Percentiles rank a stretch among this genome's conserved stretches.
These are phyloP conservation scores for Trypanosoma brucei DNA, from an alignment of 208 protist species.

Conservation along the genomic window DNA sequence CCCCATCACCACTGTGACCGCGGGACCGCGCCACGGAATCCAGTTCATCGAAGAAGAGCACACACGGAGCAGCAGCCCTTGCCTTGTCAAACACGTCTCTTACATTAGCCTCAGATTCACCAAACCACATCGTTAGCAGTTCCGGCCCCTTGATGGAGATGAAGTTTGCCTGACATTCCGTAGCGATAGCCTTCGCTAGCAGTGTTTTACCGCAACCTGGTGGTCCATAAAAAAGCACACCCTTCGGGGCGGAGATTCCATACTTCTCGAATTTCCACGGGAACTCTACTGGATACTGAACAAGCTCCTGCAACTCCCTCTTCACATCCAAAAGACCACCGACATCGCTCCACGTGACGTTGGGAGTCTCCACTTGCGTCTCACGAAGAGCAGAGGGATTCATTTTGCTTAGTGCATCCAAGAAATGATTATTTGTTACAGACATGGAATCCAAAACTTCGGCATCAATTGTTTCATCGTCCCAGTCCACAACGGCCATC, in stretches of 20 bases:
- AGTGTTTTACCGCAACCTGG: constrained; percentile 99
- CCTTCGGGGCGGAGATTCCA: constrained; percentile 98
- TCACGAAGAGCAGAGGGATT: constrained; percentile 99
- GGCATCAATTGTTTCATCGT: constrained; percentile 99
- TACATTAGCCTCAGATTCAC: constrained; percentile 99
- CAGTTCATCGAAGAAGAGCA: constrained; percentile 99
- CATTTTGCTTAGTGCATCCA: constrained; percentile 91
- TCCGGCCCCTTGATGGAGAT: constrained; percentile 99
- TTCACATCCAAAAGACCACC: constrained; percentile 99
- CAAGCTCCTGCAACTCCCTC: constrained; percentile 98
- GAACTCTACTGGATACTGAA: constrained; percentile 99
- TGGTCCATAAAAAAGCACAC: constrained; percentile 98
- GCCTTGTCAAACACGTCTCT: constrained; percentile 99
- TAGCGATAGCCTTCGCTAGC: constrained; percentile 97
- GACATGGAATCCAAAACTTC: constrained; percentile 97
- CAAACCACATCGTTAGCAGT: constrained; percentile 99
- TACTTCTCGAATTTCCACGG: constrained; percentile 99
- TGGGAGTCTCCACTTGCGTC: constrained; percentile 98
- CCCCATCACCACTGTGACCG: constrained; percentile 96
- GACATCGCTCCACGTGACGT: constrained; percentile 99
- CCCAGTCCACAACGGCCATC: constrained; percentile 99
- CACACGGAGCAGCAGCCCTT: constrained; percentile 97
- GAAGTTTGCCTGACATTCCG: constrained; percentile 99
- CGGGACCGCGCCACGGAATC: constrained; percentile 99
- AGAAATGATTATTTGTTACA: constrained; percentile 99